Conservation (phyloP, 352 stramenopile species). For the Phytophthora citrophthora region DNA sequence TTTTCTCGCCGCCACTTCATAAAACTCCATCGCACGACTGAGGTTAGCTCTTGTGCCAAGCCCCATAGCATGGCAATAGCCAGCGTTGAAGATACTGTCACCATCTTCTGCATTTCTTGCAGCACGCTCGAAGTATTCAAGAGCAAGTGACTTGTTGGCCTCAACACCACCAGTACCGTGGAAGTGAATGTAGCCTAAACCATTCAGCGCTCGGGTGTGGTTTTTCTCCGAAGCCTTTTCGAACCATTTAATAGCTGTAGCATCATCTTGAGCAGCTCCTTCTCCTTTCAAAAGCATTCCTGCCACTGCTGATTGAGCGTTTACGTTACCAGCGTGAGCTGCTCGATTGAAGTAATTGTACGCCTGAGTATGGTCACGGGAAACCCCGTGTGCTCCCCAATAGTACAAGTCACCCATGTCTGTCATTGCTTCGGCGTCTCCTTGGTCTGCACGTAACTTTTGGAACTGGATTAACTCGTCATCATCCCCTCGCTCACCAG, state of each 20-base stretch:
- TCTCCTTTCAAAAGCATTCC: slow-evolving; percentile 91
- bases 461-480: slow-evolving; percentile 91
- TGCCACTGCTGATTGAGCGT: slow-evolving; percentile 70
- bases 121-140: slow-evolving; percentile 86
- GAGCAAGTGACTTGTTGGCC: slow-evolving; percentile 80
- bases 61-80: slow-evolving; percentile 77
- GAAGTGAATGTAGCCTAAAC: slow-evolving; percentile 91
- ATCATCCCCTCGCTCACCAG: slow-evolving; percentile 64
- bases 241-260: slow-evolving; percentile 79
- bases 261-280: slow-evolving; percentile 73
- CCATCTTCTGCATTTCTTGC: slow-evolving; percentile 78
- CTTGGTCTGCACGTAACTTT: slow-evolving; percentile 75
- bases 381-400: slow-evolving; percentile 81
- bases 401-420: slow-evolving; percentile 92
- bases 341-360: slow-evolving; percentile 80
- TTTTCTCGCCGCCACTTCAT: slow-evolving; percentile 57
- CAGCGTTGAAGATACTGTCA: slow-evolving; percentile 92
- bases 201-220: slow-evolving; percentile 86
- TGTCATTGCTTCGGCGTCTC: slow-evolving; percentile 79
- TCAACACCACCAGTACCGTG: slow-evolving; percentile 67
- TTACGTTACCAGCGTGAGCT: slow-evolving; percentile 59
- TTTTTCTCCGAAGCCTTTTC: slow-evolving; percentile 70
- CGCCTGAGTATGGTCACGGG: slow-evolving; percentile 72
- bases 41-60: slow-evolving; percentile 65
- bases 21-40: slow-evolving; percentile 65